Percentiles rank a stretch among this genome's conserved stretches.
Evolutionary conservation across 192 early-diverging fungal genomes (phyloP).

Genomic region (Coemansia sp.): DNA sequence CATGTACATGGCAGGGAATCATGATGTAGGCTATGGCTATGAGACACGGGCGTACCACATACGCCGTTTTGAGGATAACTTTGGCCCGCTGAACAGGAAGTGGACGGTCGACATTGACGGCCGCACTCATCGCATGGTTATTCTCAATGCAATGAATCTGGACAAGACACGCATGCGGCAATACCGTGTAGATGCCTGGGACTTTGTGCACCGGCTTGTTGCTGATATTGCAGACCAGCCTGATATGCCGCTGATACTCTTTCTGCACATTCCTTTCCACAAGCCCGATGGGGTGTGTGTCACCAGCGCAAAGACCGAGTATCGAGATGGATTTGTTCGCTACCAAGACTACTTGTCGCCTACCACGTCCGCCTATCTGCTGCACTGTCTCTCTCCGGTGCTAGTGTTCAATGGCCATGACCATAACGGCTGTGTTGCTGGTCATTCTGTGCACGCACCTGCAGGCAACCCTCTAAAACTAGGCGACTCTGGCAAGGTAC

Average conservation of each 20-base stretch:
- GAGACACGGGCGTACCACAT: conserved; percentile 57
- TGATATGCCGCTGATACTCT: conserved; percentile 54
- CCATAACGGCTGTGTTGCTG: conserved; percentile 61
- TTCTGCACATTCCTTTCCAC: conserved; percentile 64
- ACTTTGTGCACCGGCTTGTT: conserved; percentile 51
- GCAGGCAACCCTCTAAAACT: conserved; percentile 12
- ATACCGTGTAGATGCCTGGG: conserved; percentile 59
- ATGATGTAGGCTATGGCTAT: conserved; percentile 67
- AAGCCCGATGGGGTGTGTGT: conserved; percentile 61
- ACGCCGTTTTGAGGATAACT: conserved; percentile 57
- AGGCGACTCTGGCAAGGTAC: conserved; percentile 6
- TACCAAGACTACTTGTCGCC: conserved; percentile 65
- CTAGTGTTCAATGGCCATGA: conserved; percentile 67
- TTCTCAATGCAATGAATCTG: conserved; percentile 52
- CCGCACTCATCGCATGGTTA: conserved; percentile 29
- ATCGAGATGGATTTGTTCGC: conserved; percentile 52
- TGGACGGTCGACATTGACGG: conserved; percentile 24
- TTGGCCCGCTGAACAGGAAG: conserved; percentile 58
- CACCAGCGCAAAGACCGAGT: conserved; percentile 37
- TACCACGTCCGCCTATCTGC: conserved; percentile 57
- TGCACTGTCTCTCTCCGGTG: conserved; percentile 58
- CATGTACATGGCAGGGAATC: conserved; percentile 63
- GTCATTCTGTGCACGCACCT: conserved; percentile 25
- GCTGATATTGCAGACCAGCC: conserved; percentile 27
- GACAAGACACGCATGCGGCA: conserved; percentile 41